phyloP scores from a whole-genome alignment of 2,329 filamentous ascomycete genomes.

The Chaetomium sp. region DNA sequence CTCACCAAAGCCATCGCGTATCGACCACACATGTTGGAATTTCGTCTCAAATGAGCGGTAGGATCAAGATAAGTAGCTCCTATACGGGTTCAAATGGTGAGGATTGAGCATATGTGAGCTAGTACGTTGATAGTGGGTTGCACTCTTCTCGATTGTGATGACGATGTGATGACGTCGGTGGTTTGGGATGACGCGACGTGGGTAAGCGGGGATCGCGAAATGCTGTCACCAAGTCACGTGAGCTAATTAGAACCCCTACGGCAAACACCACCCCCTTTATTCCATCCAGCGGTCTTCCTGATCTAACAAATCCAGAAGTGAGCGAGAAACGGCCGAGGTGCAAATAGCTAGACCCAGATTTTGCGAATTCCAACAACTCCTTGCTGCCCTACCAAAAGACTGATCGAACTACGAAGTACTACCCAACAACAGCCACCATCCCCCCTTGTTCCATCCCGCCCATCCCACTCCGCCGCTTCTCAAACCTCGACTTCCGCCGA shows the following conservation, averaged over 20 bases:
- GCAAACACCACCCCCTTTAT: too few relatives aligned
- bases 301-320: background rate
- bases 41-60: background rate
- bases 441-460: conserved; percentile 11
- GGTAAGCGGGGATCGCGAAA: conserved; percentile 11
- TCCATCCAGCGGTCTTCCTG: too few relatives aligned
- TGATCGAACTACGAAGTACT: too few relatives aligned
- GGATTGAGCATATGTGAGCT: background rate
- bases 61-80: background rate
- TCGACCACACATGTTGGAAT: conserved; percentile 41
- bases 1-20: conserved; percentile 44
- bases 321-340: background rate
- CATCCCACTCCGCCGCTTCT: conserved; percentile 25
- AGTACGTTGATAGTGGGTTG: background rate
- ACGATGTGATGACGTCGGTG: conserved; percentile 27
- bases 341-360: background rate
- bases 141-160: conserved; percentile 8
- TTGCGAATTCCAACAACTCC: background rate
- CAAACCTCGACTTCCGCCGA: conserved; percentile 28
- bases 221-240: conserved; percentile 33
- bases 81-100: background rate
- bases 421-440: conserved; percentile 19
- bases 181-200: background rate
- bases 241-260: background rate
- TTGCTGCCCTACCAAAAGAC: background rate